Base-by-base conservation (phyloP, 495 filamentous ascomycete genomes). In the Aspergillus panamensis region DNA sequence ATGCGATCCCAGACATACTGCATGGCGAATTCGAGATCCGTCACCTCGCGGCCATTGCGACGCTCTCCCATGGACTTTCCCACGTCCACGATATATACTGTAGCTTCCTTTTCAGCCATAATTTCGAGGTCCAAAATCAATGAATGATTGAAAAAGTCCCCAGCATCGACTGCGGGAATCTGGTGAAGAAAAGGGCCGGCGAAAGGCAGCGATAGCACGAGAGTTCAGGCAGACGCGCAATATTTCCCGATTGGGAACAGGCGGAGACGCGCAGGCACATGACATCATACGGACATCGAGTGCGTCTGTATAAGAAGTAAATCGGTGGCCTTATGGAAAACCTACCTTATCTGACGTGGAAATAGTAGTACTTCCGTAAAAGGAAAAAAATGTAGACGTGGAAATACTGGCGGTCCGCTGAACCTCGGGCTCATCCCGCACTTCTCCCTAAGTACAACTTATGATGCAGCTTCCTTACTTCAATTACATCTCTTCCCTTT, bases 1-100 rank as follows among this genome's bases (percentile, higher is more conserved):
- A 97, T 95, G 64, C 86, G 91, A 71, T 97, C 94, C 94, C 94
- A 99, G 48, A 99, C 84, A 78, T 96, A 99, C 54, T 83, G 83
- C 88, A 97, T 87, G 17, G 85, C 82, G 80, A 84, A 97, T 54
- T 96, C 90, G 4, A 97, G 83, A 72, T 97, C 89, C 14, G 89
- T 87, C 66, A 92, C 80, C 7, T 71, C 64, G 49, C 95, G 84
- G n/a, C 86, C 91, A 77, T 86, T 77, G 59, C 83, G 82, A 58
- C 78, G 82, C 65, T 89, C 77, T 45, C 82, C 87, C 90, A 96
- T 97, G 17, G 94, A 90, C 60, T 71, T 73, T 49, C 90, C 92
- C 21, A 96, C 78, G 70, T 97, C 93, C 48, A 99, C 71, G 63
- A 97, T 85, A 71, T 95, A 99, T 14, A 97, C 85, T 6, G 90